Percentiles rank a stretch among this genome's conserved stretches.
Conservation (phyloP, 495 filamentous ascomycete species). For the Penicillium subrubescens region DNA sequence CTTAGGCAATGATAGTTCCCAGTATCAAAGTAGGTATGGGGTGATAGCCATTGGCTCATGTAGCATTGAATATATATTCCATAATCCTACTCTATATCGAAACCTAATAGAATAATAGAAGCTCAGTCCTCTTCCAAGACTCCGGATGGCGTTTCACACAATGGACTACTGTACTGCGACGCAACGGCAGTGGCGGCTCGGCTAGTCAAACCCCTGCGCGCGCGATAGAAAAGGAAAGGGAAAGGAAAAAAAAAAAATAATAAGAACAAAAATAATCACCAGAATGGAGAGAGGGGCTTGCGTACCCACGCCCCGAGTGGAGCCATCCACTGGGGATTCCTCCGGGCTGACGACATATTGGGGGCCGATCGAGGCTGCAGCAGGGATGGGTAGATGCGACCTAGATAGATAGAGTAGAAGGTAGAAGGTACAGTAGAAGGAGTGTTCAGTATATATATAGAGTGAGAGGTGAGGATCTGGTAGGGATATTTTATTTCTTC, state of each 20-base stretch:
- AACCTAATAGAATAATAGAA: too few species aligned
- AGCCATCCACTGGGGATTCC: background rate
- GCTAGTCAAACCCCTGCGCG: slow-evolving; percentile 26
- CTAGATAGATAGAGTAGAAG: background rate
- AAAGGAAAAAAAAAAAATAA: slow-evolving; percentile 6
- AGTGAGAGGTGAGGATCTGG: slow-evolving; percentile 1
- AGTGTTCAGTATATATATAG: background rate
- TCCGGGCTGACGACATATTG: slow-evolving; percentile 11
- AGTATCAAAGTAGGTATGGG: too few species aligned
- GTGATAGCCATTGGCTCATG: too few species aligned
- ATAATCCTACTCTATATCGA: too few species aligned
- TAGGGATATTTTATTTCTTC: background rate
- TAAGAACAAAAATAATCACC: background rate
- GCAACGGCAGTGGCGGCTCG: slow-evolving; percentile 28
- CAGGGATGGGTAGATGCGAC: slow-evolving; percentile 7
- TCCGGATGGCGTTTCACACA: slow-evolving; percentile 21
- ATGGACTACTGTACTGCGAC: slow-evolving; percentile 9
- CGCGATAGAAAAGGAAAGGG: background rate
- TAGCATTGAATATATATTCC: too few species aligned
- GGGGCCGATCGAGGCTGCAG: slow-evolving; percentile 1
- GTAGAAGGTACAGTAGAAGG: background rate
- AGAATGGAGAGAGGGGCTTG: slow-evolving; percentile 4
- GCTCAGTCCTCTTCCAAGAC: too few species aligned
- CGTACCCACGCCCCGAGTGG: slow-evolving; percentile 8
- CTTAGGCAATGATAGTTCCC: background rate